These are phyloP conservation scores for Sarocladium strictum DNA, from an alignment of 2,329 filamentous ascomycete genomes.

Conservation along the genomic window DNA sequence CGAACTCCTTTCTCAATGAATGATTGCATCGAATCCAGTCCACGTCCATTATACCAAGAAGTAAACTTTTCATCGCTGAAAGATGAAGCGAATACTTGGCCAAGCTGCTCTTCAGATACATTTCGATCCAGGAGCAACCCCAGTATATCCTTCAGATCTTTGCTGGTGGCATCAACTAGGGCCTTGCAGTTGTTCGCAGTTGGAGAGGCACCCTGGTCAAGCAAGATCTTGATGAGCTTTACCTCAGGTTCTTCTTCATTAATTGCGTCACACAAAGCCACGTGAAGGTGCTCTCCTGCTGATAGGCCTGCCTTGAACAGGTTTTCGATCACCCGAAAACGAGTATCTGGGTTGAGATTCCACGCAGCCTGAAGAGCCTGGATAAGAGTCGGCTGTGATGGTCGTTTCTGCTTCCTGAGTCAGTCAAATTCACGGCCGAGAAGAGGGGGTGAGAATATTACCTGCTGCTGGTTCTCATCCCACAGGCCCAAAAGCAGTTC, in stretches of 20 bases:
- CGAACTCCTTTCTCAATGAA: constrained; percentile 43
- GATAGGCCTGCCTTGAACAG: constrained; percentile 46
- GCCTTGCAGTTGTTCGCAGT: constrained; percentile 45
- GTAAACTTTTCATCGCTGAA: constrained; percentile 35
- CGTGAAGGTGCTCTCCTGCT: constrained; percentile 42
- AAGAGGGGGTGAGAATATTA: constrained; percentile 18
- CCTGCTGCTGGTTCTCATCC: constrained; percentile 34
- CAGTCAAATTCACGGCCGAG: constrained; percentile 8
- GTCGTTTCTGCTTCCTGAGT: constrained; percentile 31
- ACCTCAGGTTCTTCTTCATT: constrained; percentile 47
- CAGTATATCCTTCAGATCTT: constrained; percentile 22
- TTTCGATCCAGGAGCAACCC: constrained; percentile 35
- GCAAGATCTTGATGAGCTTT: constrained; percentile 38
- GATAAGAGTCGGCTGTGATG: constrained; percentile 40
- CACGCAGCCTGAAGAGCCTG: constrained; percentile 48
- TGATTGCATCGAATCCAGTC: constrained; percentile 39
- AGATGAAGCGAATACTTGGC: constrained; percentile 36
- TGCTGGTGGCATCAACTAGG: constrained; percentile 41
- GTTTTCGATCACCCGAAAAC: constrained; percentile 42
- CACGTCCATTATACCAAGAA: constrained; percentile 41
- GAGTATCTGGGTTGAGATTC: constrained; percentile 41
- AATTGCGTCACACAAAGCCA: constrained; percentile 43
- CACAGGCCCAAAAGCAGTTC: constrained; percentile 45
- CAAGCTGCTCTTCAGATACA: constrained; percentile 37
- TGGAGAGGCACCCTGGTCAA: constrained; percentile 47